Conservation (phyloP, 805 yeast genomes). For the Sugiyamaella chiloensis region DNA sequence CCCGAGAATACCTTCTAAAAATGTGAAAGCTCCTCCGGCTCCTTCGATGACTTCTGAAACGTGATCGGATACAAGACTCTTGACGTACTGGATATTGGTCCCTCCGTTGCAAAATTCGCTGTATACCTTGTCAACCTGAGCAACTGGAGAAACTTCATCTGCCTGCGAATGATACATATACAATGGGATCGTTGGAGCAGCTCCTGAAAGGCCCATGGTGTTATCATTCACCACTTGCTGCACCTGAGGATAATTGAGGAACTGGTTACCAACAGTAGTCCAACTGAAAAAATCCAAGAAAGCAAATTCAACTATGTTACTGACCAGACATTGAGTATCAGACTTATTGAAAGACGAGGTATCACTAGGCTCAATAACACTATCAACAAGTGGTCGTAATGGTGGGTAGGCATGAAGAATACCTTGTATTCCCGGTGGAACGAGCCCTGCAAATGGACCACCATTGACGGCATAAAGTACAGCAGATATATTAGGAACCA, state of each 20-base stretch:
- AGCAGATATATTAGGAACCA: constrained; percentile 21
- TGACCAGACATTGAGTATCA: constrained; percentile 17
- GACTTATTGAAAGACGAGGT: constrained; percentile 18
- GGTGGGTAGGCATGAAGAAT: constrained; percentile 28
- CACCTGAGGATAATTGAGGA: constrained; percentile 16
- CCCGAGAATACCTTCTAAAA: neutral
- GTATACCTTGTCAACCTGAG: constrained; percentile 20
- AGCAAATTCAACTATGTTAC: constrained; percentile 16
- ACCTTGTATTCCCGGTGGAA: constrained; percentile 29
- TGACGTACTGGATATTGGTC: constrained; percentile 21
- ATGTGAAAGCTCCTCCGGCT: constrained; percentile 12
- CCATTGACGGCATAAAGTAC: constrained; percentile 19
- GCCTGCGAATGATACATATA: constrained; percentile 28
- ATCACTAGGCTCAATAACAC: neutral
- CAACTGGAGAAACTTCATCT: constrained; percentile 25
- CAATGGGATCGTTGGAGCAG: constrained; percentile 22
- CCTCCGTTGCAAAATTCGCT: constrained; percentile 27
- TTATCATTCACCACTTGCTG: constrained; percentile 20
- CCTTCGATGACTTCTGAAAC: constrained; percentile 12
- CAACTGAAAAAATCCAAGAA: constrained; percentile 22
- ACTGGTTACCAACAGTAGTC: constrained; percentile 19
- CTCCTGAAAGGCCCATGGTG: constrained; percentile 24
- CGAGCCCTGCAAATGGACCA: constrained; percentile 26
- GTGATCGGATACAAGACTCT: constrained; percentile 13
- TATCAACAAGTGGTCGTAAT: neutral